These are phyloP conservation scores for Herpetospermum pedunculosum DNA, from an alignment of 306 rosid species.

Conservation along the genomic window DNA sequence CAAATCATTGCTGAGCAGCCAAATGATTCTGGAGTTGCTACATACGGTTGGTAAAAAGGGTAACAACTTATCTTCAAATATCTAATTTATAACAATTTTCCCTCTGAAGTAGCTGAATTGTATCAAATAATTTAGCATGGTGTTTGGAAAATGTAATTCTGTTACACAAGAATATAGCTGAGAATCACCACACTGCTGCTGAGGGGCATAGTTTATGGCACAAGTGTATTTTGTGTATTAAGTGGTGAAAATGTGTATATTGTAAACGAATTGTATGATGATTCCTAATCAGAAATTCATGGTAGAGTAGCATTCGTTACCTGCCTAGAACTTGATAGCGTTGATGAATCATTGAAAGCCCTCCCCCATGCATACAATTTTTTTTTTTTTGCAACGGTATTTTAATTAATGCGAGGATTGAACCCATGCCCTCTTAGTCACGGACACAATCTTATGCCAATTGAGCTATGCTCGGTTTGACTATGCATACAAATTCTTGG, in stretches of 20 bases:
- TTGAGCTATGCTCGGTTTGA: too few relatives aligned
- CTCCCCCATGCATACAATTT: background rate
- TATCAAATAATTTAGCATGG: slow-evolving; percentile 3
- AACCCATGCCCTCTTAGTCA: too few relatives aligned
- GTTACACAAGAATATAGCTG: background rate
- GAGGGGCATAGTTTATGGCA: background rate
- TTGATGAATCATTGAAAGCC: background rate
- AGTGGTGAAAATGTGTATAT: slow-evolving; percentile 1
- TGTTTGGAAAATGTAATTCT: background rate
- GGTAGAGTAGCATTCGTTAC: slow-evolving; percentile 1
- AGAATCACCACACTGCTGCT: background rate
- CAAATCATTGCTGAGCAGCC: background rate
- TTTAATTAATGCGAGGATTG: too few relatives aligned
- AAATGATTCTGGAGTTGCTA: background rate
- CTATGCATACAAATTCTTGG: too few relatives aligned
- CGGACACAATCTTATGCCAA: too few relatives aligned
- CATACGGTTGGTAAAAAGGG: background rate
- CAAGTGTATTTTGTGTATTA: slow-evolving; percentile 2
- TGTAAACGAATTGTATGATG: slow-evolving; percentile 5
- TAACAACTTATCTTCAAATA: slow-evolving; percentile 3
- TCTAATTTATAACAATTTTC: slow-evolving; percentile 1
- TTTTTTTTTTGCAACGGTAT: too few relatives aligned
- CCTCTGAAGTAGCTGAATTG: slow-evolving; percentile 1
- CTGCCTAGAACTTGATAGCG: background rate
- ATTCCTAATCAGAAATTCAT: background rate